Base-by-base conservation (phyloP, 139 green algal genomes). In the Chlorella sp. region DNA sequence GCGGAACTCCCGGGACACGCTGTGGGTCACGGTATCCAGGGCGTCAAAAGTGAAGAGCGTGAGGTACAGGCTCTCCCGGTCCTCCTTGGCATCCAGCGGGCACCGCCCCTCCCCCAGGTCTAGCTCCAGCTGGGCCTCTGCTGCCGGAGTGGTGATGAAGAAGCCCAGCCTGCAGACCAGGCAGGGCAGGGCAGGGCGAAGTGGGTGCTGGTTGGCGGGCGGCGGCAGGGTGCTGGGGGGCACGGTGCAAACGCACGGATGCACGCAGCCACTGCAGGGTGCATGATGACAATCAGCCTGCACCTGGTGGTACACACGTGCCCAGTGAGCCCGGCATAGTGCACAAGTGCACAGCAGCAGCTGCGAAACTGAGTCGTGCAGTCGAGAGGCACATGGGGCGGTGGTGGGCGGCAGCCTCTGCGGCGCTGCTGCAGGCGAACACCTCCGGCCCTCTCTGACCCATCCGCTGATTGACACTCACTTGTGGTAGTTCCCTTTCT, bases 81-180 rank as follows among this genome's bases (percentile, higher is more conserved):
- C 89, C 32, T 94, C 92, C 64, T 95, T 30, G 42, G 93, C 87
- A 48, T 96, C 92, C 26, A 97, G 83, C 0, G 95, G 87, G 87
- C 95, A 97, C 30, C 82, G 76, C 3, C 91, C 90, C 81, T 96
- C 83, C 26, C 61, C 57, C 22, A 95, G 87, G 32, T 95, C 95
- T 37, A 91, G 57, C 68, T 97, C 93, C 19, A 97, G 92, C 90
- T 94, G 91, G 11, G 89, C 53, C 66, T 96, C 94, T 48, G 89
- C 93, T 28, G 95, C 92, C 3, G 91, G 89, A 3, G 91, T 96
- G 12, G 95, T 96, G 37, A 98, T 92, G 86, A 97, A 94, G 48
- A 97, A 93, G 71, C 94, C 95, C n/a, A 95, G 88, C 69, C 88
- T 88, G 87, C 57, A n/a, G 0, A 28, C 40, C 14, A 30, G 53